Conservation (phyloP, 169 alveolate species). For the Babesia ovis region DNA sequence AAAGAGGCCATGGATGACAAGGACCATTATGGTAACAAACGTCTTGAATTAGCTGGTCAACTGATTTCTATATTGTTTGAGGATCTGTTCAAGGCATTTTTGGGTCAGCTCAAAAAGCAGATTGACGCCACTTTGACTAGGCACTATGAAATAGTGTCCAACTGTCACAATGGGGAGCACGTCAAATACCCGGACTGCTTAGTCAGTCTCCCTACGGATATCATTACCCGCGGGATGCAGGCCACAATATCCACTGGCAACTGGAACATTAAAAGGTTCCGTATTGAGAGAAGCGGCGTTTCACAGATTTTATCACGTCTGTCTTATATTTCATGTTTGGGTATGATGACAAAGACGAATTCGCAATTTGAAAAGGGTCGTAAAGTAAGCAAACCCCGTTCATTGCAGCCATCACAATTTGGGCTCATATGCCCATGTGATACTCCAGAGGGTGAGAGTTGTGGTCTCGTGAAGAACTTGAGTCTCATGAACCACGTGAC, state of each 20-base stretch:
- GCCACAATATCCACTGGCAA: conserved; percentile 97
- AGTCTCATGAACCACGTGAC: conserved; percentile 98
- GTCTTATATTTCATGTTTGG: conserved; percentile 91
- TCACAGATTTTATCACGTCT: conserved; percentile 95
- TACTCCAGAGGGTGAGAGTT: conserved; percentile 99
- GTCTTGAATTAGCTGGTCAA: conserved; percentile 98
- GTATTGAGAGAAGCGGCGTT: conserved; percentile 98
- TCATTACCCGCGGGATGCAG: conserved; percentile 94
- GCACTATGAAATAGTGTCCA: conserved; percentile 74
- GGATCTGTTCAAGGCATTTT: conserved; percentile 78
- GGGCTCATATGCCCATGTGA: conserved; percentile 99
- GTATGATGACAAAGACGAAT: conserved; percentile 89
- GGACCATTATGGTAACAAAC: conserved; percentile 99
- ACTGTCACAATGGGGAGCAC: conserved; percentile 51
- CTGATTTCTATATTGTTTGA: conserved; percentile 96
- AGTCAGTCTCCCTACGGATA: conserved; percentile 88
- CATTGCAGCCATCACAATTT: conserved; percentile 98
- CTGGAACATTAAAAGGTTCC: conserved; percentile 98
- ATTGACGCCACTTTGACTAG: conserved; percentile 82
- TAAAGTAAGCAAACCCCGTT: conserved; percentile 98
- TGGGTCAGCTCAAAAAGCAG: conserved; percentile 82
- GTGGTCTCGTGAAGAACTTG: conserved; percentile 98
- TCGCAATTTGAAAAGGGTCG: conserved; percentile 90
- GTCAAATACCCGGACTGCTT: conserved; percentile 86
- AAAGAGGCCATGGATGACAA: conserved; percentile 95